Evolutionary conservation across 2,329 filamentous ascomycete genomes (phyloP).

Genomic region (Acarospora socialis): DNA sequence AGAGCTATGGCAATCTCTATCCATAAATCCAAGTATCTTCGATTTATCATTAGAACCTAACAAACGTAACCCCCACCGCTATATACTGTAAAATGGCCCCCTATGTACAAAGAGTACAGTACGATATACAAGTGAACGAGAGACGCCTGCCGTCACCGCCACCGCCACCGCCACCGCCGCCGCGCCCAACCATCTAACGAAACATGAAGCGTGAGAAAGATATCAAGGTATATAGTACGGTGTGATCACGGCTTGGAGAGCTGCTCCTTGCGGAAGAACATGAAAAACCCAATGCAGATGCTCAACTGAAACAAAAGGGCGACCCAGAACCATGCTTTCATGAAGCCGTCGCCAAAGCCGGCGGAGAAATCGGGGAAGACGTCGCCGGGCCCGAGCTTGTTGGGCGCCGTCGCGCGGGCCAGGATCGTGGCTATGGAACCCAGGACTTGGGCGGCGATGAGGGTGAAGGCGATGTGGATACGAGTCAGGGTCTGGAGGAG

Average conservation of each 20-base stretch:
- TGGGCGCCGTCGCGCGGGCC: constrained; percentile 45
- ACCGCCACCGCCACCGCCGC: no score
- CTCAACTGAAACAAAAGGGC: constrained; percentile 42
- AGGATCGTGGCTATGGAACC: constrained; percentile 49
- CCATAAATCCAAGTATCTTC: no score
- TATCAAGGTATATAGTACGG: no score
- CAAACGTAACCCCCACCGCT: no score
- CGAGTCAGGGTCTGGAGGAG: constrained; percentile 50
- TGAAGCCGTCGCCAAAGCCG: constrained; percentile 31
- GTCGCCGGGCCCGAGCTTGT: constrained; percentile 44
- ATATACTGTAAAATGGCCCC: no score
- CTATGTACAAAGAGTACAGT: no score
- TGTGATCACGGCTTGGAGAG: constrained; percentile 39
- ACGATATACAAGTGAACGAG: no score
- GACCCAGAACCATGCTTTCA: constrained; percentile 46
- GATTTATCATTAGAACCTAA: no score
- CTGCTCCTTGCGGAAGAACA: constrained; percentile 45
- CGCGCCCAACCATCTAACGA: no score
- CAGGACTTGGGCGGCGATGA: constrained; percentile 47
- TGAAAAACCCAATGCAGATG: constrained; percentile 43
- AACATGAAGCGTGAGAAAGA: no score
- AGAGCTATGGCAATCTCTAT: no score
- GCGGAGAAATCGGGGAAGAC: constrained; percentile 49
- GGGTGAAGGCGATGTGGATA: constrained; percentile 48
- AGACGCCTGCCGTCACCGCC: no score